Evolutionary conservation across 2,329 filamentous ascomycete species (phyloP).

Genomic region (Apiospora aurea): DNA sequence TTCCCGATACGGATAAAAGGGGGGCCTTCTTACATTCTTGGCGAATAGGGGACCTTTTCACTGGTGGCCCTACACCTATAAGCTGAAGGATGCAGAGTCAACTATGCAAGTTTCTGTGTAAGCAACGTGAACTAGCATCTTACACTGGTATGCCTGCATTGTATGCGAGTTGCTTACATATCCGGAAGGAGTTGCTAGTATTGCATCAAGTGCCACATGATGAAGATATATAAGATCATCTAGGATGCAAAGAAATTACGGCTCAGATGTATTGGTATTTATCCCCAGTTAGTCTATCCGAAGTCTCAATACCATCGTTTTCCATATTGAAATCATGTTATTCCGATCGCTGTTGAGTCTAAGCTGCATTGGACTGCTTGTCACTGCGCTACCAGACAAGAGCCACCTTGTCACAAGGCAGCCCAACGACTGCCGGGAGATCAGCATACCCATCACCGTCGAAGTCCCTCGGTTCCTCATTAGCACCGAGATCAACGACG

Average conservation of each 20-base stretch:
- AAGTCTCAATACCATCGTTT: background rate
- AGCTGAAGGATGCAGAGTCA: background rate
- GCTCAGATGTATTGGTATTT: no score
- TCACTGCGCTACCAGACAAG: background rate
- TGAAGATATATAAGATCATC: background rate
- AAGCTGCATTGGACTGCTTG: no score
- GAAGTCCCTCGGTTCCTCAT: conserved; percentile 39
- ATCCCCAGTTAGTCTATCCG: background rate
- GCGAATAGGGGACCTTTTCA: background rate
- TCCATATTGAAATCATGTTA: background rate
- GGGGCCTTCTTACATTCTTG: background rate
- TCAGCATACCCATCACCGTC: conserved; percentile 39
- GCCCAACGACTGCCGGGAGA: conserved; percentile 32
- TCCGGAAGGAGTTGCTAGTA: background rate
- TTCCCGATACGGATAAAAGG: background rate
- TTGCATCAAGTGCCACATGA: background rate
- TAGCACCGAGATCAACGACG: conserved; percentile 35
- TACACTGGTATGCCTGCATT: background rate
- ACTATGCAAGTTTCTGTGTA: background rate
- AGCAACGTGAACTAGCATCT: background rate
- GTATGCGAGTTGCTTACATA: conserved; percentile 4
- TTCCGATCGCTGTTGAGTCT: background rate
- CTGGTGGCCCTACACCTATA: background rate
- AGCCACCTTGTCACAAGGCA: background rate
- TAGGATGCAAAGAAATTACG: no score